Evolutionary conservation across 2,329 filamentous ascomycete genomes (phyloP), one percentile per base, ranked within the genome.

Genomic region (Diaporthe citrichinensis): DNA sequence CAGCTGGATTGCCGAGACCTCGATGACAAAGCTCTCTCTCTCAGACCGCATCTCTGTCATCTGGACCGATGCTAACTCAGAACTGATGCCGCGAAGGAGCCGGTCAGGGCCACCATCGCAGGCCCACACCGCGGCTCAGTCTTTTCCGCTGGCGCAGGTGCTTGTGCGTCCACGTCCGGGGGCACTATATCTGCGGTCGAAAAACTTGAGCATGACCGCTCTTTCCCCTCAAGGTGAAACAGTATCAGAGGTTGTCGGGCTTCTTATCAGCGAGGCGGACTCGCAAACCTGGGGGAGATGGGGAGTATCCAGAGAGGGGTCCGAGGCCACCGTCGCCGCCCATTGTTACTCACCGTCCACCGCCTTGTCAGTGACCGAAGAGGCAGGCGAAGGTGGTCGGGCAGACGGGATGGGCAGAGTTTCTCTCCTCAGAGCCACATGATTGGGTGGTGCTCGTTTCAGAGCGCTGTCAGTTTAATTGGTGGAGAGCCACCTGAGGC

Each of bases 401-500:
- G 59, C 59, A 46, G 65, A 55, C 65, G 65, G 65, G 65, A 69
- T 69, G 65, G 34, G 46, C 65, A 69, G 65, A 69, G 65, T 69
- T 55, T 55, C 49, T 69, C 65, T 69, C 14, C 58, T 44, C 51
- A 34, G 31, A n/a, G 71, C 71, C 23, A 28, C 51, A 14, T 76
- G 74, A 76, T 76, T 74, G 74, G 74, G 39, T 44, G n/a, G 12
- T 31, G 55, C 23, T 61, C 62, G 74, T 76, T 76, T 76, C 74
- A 76, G 73, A 65, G 41, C 67, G 73, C 51, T 72, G 67, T 75
- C 67, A 71, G 73, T 71, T 75, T 75, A 55, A 71, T 71, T 75
- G 73, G 67, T 53, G 57, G 61, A 71, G 58, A 55, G 58, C 71
- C 71, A 73, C 71, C 71, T 73, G 71, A 73, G 61, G 71, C 71